phyloP scores from a whole-genome alignment of 2,329 filamentous ascomycete species.

The Endothia cerciana region DNA sequence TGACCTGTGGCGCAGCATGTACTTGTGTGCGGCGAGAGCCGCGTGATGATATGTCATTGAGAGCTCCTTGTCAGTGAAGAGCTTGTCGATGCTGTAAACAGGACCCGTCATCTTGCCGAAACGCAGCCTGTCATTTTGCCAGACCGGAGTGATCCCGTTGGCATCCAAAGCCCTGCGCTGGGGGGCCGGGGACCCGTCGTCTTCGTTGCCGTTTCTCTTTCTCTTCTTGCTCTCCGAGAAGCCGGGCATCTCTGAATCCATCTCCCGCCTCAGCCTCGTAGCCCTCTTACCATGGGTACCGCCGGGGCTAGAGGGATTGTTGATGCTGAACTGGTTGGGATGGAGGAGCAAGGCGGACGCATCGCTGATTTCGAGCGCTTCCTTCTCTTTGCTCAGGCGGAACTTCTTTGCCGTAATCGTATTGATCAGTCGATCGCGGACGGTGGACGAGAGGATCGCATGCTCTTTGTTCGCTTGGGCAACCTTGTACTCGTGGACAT shows the following conservation, averaged over 20 bases:
- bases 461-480: constrained; percentile 67
- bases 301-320: constrained; percentile 66
- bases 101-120: constrained; percentile 61
- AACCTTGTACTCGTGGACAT: constrained; percentile 63
- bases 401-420: constrained; percentile 67
- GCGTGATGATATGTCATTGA: constrained; percentile 67
- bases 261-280: constrained; percentile 63
- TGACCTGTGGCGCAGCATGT: constrained; percentile 61
- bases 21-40: constrained; percentile 64
- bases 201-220: constrained; percentile 62
- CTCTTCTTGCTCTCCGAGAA: constrained; percentile 64
- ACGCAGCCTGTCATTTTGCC: constrained; percentile 64
- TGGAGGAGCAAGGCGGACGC: constrained; percentile 68
- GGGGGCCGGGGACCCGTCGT: constrained; percentile 66
- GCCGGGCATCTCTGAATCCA: constrained; percentile 57
- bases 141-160: constrained; percentile 62
- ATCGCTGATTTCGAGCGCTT: constrained; percentile 69
- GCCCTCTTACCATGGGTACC: constrained; percentile 66
- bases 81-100: constrained; percentile 69
- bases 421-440: constrained; percentile 70
- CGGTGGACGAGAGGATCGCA: constrained; percentile 59
- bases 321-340: constrained; percentile 69
- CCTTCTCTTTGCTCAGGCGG: constrained; percentile 67
- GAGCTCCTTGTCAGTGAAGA: constrained; percentile 72
- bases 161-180: constrained; percentile 59